Conservation (phyloP, 2,329 filamentous ascomycete genomes). For the Arthrobotrys sinensis region DNA sequence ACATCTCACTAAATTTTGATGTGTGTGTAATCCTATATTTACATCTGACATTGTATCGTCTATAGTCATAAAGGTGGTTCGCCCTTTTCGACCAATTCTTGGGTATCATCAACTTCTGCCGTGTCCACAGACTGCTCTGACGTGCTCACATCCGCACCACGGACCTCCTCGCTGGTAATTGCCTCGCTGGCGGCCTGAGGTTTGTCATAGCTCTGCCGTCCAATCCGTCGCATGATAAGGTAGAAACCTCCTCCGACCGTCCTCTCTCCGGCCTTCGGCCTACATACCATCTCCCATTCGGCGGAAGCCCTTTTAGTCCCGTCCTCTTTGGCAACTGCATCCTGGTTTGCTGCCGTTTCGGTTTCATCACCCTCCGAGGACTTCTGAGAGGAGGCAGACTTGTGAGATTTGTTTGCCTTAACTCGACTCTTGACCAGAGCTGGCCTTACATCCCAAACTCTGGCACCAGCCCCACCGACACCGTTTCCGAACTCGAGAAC, state of each 20-base stretch:
- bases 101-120: not conserved
- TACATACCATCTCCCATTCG: constrained; percentile 62
- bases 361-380: constrained; percentile 21
- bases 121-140: not conserved
- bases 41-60: not conserved
- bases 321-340: constrained; percentile 15
- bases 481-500: constrained; percentile 74
- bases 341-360: constrained; percentile 30
- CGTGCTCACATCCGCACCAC: not conserved
- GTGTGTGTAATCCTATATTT: not conserved
- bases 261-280: constrained; percentile 63
- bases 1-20: not conserved
- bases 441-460: constrained; percentile 76
- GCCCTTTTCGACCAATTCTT: not conserved
- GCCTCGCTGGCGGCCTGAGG: constrained; percentile 9
- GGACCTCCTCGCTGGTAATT: constrained; percentile 7
- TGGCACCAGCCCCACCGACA: constrained; percentile 71
- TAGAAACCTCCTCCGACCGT: constrained; percentile 64
- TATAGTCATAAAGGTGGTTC: not conserved
- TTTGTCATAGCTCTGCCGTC: constrained; percentile 25
- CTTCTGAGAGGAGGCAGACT: not conserved
- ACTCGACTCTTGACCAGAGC: constrained; percentile 68
- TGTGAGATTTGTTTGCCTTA: constrained; percentile 45
- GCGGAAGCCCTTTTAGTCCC: constrained; percentile 13
- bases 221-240: constrained; percentile 61